Evolutionary conservation across 2,329 filamentous ascomycete genomes (phyloP), one percentile per base, ranked within the genome.

Genomic region (Gnomoniopsis smithogilvyi): DNA sequence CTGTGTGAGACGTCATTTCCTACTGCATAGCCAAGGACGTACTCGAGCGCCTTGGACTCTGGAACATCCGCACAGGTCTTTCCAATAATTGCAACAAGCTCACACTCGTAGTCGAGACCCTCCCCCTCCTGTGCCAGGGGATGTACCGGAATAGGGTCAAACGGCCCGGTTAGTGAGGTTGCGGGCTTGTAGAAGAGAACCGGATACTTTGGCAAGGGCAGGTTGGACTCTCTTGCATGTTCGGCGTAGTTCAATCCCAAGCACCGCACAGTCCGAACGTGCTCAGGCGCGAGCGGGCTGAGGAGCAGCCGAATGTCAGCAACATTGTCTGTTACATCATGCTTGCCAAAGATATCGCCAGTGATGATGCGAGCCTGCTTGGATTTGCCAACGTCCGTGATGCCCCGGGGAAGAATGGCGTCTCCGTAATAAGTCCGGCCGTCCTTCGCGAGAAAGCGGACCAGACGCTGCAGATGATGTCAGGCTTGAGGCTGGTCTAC

Each of bases 1-100:
- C 90, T 84, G 73, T 91, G 89, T 12, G 87, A 91, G n/a, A 94
- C 82, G 70, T 94, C 90, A 72, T 94, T 90, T 56, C 89, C 88
- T 36, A 90, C 82, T 2, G 86, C 80, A 69, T 92, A 93, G 6
- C 90, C 90, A 2, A 92, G 77, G 2, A 93, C 87, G 67, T 90
- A 87, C 54, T 87, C 76, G n/a, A 92, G 75, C 0, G 90, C 90
- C 22, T 83, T 72, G 1, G 78, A 76, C 72, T 90, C 87, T 1
- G 84, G 71, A 14, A 93, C 85, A 68, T 92, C 80, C 47, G 76
- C 73, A 61, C 85, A 88, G 61, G 81, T 76, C 71, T 86, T 88
- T 24, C 88, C 88, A 63, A 93, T 91, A 10, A 93, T 78, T 41
- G 85, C 79, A 15, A 92, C 87, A 7, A 94, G 80, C 74, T 94